Evolutionary conservation across 1,284 basidiomycete species (phyloP), one percentile per base, ranked within the genome.

Genomic region (Fomes fomentarius): DNA sequence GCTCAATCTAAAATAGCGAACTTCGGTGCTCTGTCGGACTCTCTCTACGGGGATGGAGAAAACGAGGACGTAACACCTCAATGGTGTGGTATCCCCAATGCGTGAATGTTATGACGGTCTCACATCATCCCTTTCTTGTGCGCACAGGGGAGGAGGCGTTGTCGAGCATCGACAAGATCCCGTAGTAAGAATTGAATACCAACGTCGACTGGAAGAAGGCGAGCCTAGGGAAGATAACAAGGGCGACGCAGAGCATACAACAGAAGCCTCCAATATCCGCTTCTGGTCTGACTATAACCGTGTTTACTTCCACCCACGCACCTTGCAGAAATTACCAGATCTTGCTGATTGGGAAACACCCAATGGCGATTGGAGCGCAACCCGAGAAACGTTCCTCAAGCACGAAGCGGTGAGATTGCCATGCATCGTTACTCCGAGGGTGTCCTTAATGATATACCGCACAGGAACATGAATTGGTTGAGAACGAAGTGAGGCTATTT

Each of bases 281-380:
- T 90, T 80, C 65, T 93, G 90, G 90, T 89, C 90, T 3, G 90
- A 93, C 70, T 91, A 83, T 62, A 87, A 76, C 61, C 84, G 86
- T 26, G 78, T 90, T 21, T 85, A 79, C 67, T 87, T 85, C 65
- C 73, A 80, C 57, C 86, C 86, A 17, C 79, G 82, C 56, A 82
- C 84, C 11, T 65, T 88, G 11, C 87, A 91, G 60, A 75, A 76
- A 47, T 62, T 93, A 19, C 82, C 87, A 11, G 83, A 86, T 58
- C 65, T 71, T 25, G 66, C 77, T 10, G 81, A 82, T 30, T 81
- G 80, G 77, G 82, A 84, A 58, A 66, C 71, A 41, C 57, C 69
- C 4, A 77, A 80, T 51, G 79, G 78, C 6, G 77, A 82, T 57
- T 91, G 90, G 89, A 70, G 66, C 22, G 58, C 71, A 46, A 82